Evolutionary conservation across 805 yeast genomes (phyloP).

Genomic region (Peterozyma toletana): DNA sequence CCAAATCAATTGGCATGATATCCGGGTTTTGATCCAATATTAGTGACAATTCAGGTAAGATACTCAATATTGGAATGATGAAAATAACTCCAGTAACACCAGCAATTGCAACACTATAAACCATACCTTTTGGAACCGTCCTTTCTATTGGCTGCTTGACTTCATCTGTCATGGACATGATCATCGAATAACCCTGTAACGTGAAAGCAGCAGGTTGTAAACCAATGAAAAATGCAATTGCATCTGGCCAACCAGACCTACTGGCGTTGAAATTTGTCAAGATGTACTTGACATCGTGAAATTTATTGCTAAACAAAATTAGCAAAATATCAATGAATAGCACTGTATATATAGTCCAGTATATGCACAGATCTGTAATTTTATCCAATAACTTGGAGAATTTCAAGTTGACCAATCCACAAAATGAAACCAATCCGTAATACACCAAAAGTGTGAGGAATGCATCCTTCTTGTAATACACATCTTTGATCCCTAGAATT

Average conservation of each 20-base stretch:
- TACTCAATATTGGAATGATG: slow-evolving; percentile 63
- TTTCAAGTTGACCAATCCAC: slow-evolving; percentile 57
- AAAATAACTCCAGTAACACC: slow-evolving; percentile 66
- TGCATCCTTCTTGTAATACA: slow-evolving; percentile 49
- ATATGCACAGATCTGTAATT: slow-evolving; percentile 62
- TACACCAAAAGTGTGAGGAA: slow-evolving; percentile 51
- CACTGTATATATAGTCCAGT: slow-evolving; percentile 70
- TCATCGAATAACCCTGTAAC: slow-evolving; percentile 75
- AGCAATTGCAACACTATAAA: slow-evolving; percentile 57
- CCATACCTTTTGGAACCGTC: slow-evolving; percentile 68
- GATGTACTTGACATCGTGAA: slow-evolving; percentile 52
- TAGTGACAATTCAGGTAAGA: slow-evolving; percentile 56
- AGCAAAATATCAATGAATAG: slow-evolving; percentile 58
- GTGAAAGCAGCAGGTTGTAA: slow-evolving; percentile 75
- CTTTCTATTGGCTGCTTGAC: slow-evolving; percentile 62
- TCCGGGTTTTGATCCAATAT: slow-evolving; percentile 56
- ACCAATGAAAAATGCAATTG: slow-evolving; percentile 68
- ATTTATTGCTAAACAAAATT: slow-evolving; percentile 47
- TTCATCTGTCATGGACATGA: slow-evolving; percentile 78
- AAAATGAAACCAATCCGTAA: slow-evolving; percentile 45
- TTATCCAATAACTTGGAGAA: slow-evolving; percentile 53
- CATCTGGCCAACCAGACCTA: slow-evolving; percentile 70
- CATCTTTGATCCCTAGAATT: slow-evolving; percentile 54
- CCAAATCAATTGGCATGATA: slow-evolving; percentile 72
- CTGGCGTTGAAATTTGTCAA: slow-evolving; percentile 64